Evolutionary conservation across 2,329 filamentous ascomycete species (phyloP).

Genomic region (Mycosphaerella sp.): DNA sequence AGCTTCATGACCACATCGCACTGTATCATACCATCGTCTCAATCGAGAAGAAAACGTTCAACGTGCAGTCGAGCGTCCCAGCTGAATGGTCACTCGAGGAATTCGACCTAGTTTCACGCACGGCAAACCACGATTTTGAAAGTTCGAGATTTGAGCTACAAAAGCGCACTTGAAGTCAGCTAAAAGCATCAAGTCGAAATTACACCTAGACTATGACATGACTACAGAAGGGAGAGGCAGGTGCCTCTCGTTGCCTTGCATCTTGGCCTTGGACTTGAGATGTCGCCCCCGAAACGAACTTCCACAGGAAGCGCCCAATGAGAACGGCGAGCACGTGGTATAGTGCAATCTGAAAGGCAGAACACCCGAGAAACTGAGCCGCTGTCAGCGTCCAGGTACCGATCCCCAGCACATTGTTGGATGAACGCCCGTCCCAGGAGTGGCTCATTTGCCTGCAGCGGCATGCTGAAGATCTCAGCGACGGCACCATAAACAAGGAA

Average conservation of each 20-base stretch:
- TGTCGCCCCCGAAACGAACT: constrained; percentile 47
- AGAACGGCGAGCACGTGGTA: constrained; percentile 70
- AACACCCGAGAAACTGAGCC: constrained; percentile 63
- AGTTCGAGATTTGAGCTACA: too few relatives aligned
- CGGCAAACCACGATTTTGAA: too few relatives aligned
- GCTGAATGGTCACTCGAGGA: too few relatives aligned
- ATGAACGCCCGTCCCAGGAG: not conserved
- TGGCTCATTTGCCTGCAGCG: constrained; percentile 5
- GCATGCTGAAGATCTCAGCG: constrained; percentile 18
- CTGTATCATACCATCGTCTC: not conserved
- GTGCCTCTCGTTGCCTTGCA: constrained; percentile 21
- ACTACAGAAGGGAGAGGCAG: too few relatives aligned
- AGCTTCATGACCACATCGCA: not conserved
- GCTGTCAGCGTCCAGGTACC: constrained; percentile 13
- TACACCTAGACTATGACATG: too few relatives aligned
- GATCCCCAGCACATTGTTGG: constrained; percentile 10
- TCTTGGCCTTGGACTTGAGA: constrained; percentile 36
- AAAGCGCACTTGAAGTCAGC: too few relatives aligned
- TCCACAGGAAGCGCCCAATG: constrained; percentile 66
- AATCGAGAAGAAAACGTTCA: not conserved
- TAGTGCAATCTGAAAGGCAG: constrained; percentile 66
- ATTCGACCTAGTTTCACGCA: too few relatives aligned
- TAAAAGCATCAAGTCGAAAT: too few relatives aligned
- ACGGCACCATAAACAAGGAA: constrained; percentile 54
- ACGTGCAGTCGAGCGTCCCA: too few relatives aligned